A percentile compares a stretch with the other conserved stretches of the same genome.
These are phyloP conservation scores for Planoprotostelium fungivorum DNA, from an alignment of 78 protist species.

Conservation along the genomic window DNA sequence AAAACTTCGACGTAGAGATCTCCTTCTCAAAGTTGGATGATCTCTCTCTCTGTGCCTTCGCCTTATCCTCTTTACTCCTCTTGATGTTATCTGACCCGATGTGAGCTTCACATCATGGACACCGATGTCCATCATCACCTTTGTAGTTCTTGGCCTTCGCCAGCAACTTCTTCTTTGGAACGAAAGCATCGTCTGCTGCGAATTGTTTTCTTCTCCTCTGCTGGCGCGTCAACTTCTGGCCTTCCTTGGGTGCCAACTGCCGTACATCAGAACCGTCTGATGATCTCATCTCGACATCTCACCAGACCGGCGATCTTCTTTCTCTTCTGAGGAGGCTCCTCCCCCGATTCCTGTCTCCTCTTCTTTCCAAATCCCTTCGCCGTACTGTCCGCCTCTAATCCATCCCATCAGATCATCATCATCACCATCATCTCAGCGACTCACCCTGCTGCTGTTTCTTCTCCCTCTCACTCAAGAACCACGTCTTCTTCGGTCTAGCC, in stretches of 20 bases:
- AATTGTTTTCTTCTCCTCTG: background rate
- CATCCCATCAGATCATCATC: too few species aligned
- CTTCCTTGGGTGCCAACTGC: background rate
- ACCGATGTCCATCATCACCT: background rate
- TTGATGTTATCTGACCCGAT: background rate
- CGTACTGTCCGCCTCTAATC: background rate
- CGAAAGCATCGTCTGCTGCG: background rate
- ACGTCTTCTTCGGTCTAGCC: background rate
- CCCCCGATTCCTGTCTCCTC: background rate
- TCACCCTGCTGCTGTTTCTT: background rate
- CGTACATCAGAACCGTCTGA: background rate
- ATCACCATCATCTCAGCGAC: background rate
- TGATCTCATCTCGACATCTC: background rate
- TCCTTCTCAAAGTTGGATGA: background rate
- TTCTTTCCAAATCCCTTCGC: background rate
- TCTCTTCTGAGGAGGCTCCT: background rate
- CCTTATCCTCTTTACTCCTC: background rate
- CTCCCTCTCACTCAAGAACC: background rate
- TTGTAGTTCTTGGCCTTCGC: background rate
- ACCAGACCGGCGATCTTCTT: background rate
- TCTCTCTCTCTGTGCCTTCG: background rate
- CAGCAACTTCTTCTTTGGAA: background rate
- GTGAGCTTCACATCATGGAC: background rate
- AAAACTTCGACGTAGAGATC: background rate
- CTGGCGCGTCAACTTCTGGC: background rate